Evolutionary conservation across 2,329 filamentous ascomycete species (phyloP), one percentile per base, ranked within the genome.

Genomic region (Penicillium sp.): DNA sequence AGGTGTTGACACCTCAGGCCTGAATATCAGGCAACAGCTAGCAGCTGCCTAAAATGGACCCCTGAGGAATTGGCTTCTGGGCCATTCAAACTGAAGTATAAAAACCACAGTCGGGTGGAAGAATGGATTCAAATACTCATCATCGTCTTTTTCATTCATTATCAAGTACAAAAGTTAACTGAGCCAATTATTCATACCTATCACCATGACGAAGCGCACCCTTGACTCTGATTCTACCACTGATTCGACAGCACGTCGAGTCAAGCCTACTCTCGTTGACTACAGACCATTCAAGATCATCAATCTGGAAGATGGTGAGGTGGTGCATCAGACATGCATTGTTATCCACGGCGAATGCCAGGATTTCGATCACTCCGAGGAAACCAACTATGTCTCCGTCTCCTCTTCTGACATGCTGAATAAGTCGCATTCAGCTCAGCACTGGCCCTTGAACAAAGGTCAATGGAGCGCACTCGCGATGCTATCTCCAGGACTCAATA

Each of bases 401-500:
- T 50, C 48, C 2, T 35, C 52, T 2, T 41, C 52, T 10, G 57
- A 59, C 20, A 39, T 48, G 20, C 53, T 59, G 10, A 43, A 43
- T 4, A 34, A 37, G 17, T 45, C 25, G 14, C 47, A 53, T 22
- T 22, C 47, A 15, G 42, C 52, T 4, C 63, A 63, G 22, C 54
- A 55, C 45, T 65, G 64, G 59, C 64, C 66, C 5, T 47, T 64
- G 37, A 37, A 59, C 14, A 45, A 57, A 50, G 64, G 66, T 34
- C 41, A 60, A 12, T 68, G 62, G 59, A 66, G 50, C 12, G 63
- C 63, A 28, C 45, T 68, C 10, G 58, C 59, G 14, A 63, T 68
- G 56, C 58, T 68, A 10, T 51, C 64, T 3, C 58, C 61, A 2
- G 66, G 66, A 38, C 12, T 34, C 1, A 68, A 68, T 37, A 43